A percentile compares a stretch with the other conserved stretches of the same genome.
These are phyloP conservation scores for Tanacetum coccineum DNA, from an alignment of 129 eudicot genomes.

Conservation along the genomic window DNA sequence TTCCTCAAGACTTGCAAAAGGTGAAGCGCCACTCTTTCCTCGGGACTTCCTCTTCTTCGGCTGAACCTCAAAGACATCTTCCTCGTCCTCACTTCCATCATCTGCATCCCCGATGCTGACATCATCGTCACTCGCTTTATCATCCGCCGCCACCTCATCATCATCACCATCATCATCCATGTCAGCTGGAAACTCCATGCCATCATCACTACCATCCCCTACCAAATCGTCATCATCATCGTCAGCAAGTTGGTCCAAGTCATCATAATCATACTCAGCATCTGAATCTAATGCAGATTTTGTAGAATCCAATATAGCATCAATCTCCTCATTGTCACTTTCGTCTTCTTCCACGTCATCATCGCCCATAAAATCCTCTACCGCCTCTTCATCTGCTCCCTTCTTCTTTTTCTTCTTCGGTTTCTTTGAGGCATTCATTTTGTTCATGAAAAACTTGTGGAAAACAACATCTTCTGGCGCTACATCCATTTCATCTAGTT, in stretches of 20 bases:
- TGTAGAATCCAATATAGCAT: conserved; percentile 54
- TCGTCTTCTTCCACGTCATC: conserved; percentile 47
- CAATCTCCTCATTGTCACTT: conserved; percentile 91
- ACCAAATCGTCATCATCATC: conserved; percentile 86
- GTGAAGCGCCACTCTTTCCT: conserved; percentile 58
- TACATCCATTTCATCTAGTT: conserved; percentile 81
- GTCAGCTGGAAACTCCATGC: conserved; percentile 51
- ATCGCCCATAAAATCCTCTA: conserved; percentile 61
- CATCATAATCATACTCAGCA: conserved; percentile 78
- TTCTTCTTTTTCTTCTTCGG: conserved; percentile 89
- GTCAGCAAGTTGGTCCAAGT: conserved; percentile 53
- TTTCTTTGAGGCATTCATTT: conserved; percentile 63
- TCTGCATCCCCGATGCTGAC: conserved; percentile 55
- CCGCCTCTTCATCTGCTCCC: conserved; percentile 59
- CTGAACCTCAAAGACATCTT: conserved; percentile 29
- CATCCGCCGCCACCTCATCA: conserved; percentile 27
- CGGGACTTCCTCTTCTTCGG: conserved; percentile 46
- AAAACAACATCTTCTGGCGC: conserved; percentile 92
- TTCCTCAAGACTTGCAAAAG: conserved; percentile 92
- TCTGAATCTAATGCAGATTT: conserved; percentile 45
- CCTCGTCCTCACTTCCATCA: conserved; percentile 59
- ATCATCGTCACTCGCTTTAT: conserved; percentile 24
- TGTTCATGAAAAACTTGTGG: conserved; percentile 90
- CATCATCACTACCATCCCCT: conserved; percentile 68
- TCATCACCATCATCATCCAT: conserved; percentile 8